These are phyloP conservation scores for Chlamydomonas asymmetrica DNA, from an alignment of 139 green algal species.

Conservation along the genomic window DNA sequence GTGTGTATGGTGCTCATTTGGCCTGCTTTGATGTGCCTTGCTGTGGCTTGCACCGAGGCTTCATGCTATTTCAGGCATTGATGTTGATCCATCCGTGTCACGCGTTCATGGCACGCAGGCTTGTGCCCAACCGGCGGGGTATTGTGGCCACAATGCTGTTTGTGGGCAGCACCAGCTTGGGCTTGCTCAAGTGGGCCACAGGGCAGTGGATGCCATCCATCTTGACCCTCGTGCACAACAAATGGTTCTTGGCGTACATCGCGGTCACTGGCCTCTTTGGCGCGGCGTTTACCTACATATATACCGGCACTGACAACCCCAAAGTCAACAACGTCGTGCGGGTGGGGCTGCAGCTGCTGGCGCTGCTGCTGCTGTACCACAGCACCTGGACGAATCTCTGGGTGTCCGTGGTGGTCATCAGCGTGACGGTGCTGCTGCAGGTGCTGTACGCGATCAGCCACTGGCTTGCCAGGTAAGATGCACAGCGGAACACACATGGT, in stretches of 20 bases:
- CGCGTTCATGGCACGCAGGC: slow-evolving; percentile 1
- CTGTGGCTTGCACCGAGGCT: too few relatives aligned
- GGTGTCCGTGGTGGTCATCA: not conserved
- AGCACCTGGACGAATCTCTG: slow-evolving; percentile 32
- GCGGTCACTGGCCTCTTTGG: slow-evolving; percentile 17
- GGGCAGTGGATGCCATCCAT: slow-evolving; percentile 30
- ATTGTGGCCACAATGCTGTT: slow-evolving; percentile 2
- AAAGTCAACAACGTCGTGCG: slow-evolving; percentile 49
- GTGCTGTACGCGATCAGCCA: too few relatives aligned
- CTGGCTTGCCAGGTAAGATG: too few relatives aligned
- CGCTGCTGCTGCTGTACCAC: slow-evolving; percentile 34
- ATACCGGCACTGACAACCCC: slow-evolving; percentile 34
- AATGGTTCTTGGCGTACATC: slow-evolving; percentile 27
- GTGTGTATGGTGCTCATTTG: too few relatives aligned
- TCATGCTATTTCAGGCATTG: too few relatives aligned
- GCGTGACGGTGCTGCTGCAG: not conserved
- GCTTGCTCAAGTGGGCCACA: slow-evolving; percentile 26
- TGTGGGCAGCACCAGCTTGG: slow-evolving; percentile 24
- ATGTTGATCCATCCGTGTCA: not conserved
- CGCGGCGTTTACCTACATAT: slow-evolving; percentile 40
- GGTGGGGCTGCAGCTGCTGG: slow-evolving; percentile 32
- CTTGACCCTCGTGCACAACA: slow-evolving; percentile 26
- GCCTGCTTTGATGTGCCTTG: too few relatives aligned
- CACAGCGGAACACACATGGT: too few relatives aligned
- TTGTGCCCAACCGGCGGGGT: slow-evolving; percentile 21